phyloP scores from a whole-genome alignment of 2,329 filamentous ascomycete species.

The Blastomyces percursus region DNA sequence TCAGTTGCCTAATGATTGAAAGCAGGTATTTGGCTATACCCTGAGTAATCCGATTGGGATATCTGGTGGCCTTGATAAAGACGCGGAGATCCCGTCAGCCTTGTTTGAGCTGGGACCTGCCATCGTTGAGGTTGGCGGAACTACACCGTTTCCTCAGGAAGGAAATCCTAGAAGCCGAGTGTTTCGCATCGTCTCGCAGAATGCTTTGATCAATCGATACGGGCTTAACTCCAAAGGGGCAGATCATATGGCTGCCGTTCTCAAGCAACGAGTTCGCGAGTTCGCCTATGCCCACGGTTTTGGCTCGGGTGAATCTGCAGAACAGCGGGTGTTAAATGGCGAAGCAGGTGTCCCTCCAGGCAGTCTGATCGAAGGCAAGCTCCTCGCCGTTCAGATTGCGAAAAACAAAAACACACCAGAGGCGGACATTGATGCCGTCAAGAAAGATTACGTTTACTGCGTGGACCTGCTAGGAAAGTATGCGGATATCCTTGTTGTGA shows the following conservation, averaged over 20 bases:
- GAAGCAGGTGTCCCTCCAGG: constrained; percentile 67
- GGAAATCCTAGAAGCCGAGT: constrained; percentile 83
- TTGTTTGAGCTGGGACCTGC: constrained; percentile 76
- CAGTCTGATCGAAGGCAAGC: constrained; percentile 61
- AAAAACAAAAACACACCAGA: constrained; percentile 95
- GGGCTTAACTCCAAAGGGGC: constrained; percentile 88
- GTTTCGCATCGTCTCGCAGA: constrained; percentile 71
- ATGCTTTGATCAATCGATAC: constrained; percentile 90
- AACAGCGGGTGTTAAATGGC: constrained; percentile 65
- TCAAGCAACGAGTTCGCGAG: constrained; percentile 65
- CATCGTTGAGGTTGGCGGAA: constrained; percentile 84
- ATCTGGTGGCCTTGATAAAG: constrained; percentile 91
- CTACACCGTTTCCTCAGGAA: constrained; percentile 73
- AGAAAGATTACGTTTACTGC: constrained; percentile 74
- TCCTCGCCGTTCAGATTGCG: constrained; percentile 84
- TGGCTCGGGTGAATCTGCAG: constrained; percentile 50
- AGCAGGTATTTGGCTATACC: constrained; percentile 60
- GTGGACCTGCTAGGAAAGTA: constrained; percentile 73
- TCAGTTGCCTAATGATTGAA: constrained; percentile 5
- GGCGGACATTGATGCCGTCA: constrained; percentile 69
- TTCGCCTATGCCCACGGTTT: constrained; percentile 64
- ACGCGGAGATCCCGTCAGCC: constrained; percentile 75
- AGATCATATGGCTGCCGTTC: constrained; percentile 67
- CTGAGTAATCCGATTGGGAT: constrained; percentile 84
- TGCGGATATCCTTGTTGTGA: constrained; percentile 93